Evolutionary conservation across 2,329 filamentous ascomycete genomes (phyloP), one percentile per base, ranked within the genome.

Genomic region (Aspergillus udagawae): DNA sequence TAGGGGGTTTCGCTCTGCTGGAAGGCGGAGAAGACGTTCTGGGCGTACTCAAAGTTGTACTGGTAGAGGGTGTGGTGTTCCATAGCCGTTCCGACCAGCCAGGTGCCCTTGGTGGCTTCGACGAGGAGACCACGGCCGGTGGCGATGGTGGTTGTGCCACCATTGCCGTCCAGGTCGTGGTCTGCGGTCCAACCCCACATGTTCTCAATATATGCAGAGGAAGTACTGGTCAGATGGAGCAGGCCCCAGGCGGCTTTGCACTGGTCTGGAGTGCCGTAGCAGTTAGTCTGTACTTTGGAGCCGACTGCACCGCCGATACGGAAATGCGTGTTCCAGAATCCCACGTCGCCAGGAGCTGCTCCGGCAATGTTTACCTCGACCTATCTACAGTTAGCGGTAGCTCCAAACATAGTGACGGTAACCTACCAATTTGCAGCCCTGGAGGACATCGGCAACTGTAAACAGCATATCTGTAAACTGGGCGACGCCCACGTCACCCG

Each of bases 141-240:
- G 38, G 70, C 64, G 53, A 75, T 74, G 48, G 69, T 65, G 60
- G 5, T 50, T 55, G 12, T 65, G 14, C 14, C 32, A 14, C 12
- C 60, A n/a, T 54, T 55, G 14, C 79, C 79, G 51, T 79, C 74
- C 12, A 84, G 72, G 58, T 79, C 78, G 69, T 81, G 79, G 60
- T 80, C 64, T 10, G 77, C 74, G 14, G 75, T 79, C 78, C 78
- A 81, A 21, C 75, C 68, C 78, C 78, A 78, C 58, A 79, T 70
- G 64, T 83, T 83, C 65, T 85, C 82, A 49, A 84, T 75, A 61
- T 84, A 84, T 4, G 77, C 77, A 0, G 77, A 77, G 0, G 77
- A 77, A 0, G 70, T 71, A 6, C 68, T 57, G 0, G 77, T 77
- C 10, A 85, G 70, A 63, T 86, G 82, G 28, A 86, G 67, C 53